A percentile compares a stretch with the other conserved stretches of the same genome.
Conservation (phyloP, 139 green algal species). For the Tetraselmis chui region DNA sequence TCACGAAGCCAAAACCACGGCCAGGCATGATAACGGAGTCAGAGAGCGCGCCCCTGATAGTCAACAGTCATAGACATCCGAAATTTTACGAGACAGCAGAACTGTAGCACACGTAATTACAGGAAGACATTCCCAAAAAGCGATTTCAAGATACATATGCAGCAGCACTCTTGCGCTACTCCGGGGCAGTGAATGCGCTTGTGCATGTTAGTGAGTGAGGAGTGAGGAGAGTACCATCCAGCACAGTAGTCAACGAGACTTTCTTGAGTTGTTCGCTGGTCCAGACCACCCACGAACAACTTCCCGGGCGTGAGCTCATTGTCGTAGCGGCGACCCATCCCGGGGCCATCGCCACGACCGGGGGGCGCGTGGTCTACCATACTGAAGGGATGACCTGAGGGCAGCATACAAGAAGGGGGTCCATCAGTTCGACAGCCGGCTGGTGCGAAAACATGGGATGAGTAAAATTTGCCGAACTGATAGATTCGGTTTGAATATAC, state of each 20-base stretch:
- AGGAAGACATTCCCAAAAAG: background rate
- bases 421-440: too few species aligned
- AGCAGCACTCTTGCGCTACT: background rate
- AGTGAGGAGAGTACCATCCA: conserved; percentile 40
- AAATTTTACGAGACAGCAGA: background rate
- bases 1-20: conserved; percentile 71
- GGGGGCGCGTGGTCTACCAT: too few species aligned
- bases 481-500: too few species aligned
- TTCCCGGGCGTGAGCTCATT: conserved; percentile 28
- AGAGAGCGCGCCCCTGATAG: conserved; percentile 49
- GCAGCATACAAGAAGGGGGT: too few species aligned
- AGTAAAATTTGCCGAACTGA: too few species aligned
- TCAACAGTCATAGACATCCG: background rate
- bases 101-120: too few species aligned
- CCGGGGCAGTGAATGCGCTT: background rate
- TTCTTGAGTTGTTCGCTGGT: conserved; percentile 43
- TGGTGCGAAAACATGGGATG: too few species aligned
- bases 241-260: conserved; percentile 42
- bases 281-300: conserved; percentile 60
- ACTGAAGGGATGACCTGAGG: too few species aligned
- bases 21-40: conserved; percentile 64
- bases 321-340: background rate
- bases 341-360: too few species aligned
- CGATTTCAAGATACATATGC: background rate
- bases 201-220: background rate